Conservation (phyloP, 2,329 filamentous ascomycete species). For the Beauveria asiatica region DNA sequence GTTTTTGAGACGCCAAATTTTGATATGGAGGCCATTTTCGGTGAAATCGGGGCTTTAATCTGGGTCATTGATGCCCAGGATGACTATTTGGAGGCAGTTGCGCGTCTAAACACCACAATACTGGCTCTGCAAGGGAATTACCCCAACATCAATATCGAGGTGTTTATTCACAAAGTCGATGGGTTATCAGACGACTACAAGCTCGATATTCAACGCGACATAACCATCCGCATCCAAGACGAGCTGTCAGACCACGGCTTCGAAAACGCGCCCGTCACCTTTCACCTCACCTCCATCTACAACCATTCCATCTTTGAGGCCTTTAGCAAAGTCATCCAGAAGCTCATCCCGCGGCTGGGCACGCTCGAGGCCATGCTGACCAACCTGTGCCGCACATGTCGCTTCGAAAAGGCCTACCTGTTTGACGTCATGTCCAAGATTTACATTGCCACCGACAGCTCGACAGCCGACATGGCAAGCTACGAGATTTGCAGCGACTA, state of each 20-base stretch:
- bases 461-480: conserved; percentile 85
- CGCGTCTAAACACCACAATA: conserved; percentile 79
- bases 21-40: conserved; percentile 88
- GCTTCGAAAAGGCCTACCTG: conserved; percentile 95
- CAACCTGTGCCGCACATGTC: conserved; percentile 84
- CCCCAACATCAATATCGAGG: conserved; percentile 91
- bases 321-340: conserved; percentile 97
- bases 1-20: conserved; percentile 79
- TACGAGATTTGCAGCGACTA: conserved; percentile 99
- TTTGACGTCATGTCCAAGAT: conserved; percentile 98
- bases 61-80: conserved; percentile 99
- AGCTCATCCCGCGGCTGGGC: conserved; percentile 85
- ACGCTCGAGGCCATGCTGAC: conserved; percentile 92
- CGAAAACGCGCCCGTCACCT: conserved; percentile 87
- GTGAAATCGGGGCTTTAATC: conserved; percentile 86
- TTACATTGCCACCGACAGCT: conserved; percentile 93
- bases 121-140: conserved; percentile 81
- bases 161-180: conserved; percentile 98
- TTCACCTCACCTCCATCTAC: conserved; percentile 96
- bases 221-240: conserved; percentile 92
- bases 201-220: conserved; percentile 90
- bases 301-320: conserved; percentile 98
- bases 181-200: conserved; percentile 96
- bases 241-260: conserved; percentile 89
- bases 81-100: conserved; percentile 88